A percentile compares a stretch with the other conserved stretches of the same genome.
Evolutionary conservation across 257 asterid species (phyloP).

Genomic region (Solanum clarkiae): DNA sequence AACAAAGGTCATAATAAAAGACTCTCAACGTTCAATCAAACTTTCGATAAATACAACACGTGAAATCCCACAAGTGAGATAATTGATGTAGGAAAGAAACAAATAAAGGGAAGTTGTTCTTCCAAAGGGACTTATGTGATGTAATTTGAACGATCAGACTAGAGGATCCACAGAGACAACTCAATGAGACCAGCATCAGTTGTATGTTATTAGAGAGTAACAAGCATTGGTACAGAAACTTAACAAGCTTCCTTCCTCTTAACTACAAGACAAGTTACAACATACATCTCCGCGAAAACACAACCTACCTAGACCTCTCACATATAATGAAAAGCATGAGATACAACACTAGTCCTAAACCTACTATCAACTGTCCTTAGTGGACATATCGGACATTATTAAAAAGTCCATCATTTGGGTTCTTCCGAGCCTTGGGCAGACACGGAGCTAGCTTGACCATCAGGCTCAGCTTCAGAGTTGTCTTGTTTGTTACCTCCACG

Average conservation of each 20-base stretch:
- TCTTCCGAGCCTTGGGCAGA: slow-evolving; percentile 16
- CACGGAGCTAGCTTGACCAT: slow-evolving; percentile 29
- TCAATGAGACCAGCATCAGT: too few relatives aligned
- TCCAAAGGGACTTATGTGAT: too few relatives aligned
- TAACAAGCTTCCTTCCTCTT: neutral
- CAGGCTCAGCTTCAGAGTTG: slow-evolving; percentile 11
- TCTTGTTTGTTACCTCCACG: slow-evolving; percentile 37
- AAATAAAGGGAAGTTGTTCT: too few relatives aligned
- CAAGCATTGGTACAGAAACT: neutral
- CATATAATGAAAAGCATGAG: neutral
- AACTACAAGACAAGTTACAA: neutral
- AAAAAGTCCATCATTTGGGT: slow-evolving; percentile 22
- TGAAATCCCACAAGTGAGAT: too few relatives aligned
- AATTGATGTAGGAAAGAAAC: too few relatives aligned
- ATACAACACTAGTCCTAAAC: neutral
- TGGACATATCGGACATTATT: neutral
- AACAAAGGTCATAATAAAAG: too few relatives aligned
- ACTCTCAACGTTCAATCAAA: too few relatives aligned
- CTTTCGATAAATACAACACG: too few relatives aligned
- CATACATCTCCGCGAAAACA: neutral
- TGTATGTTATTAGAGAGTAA: neutral
- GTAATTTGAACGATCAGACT: too few relatives aligned
- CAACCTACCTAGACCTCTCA: neutral
- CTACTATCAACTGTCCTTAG: neutral
- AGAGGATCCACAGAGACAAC: too few relatives aligned